Base-by-base conservation (phyloP, 805 yeast genomes). In the Saccharomycopsis fermentans region DNA sequence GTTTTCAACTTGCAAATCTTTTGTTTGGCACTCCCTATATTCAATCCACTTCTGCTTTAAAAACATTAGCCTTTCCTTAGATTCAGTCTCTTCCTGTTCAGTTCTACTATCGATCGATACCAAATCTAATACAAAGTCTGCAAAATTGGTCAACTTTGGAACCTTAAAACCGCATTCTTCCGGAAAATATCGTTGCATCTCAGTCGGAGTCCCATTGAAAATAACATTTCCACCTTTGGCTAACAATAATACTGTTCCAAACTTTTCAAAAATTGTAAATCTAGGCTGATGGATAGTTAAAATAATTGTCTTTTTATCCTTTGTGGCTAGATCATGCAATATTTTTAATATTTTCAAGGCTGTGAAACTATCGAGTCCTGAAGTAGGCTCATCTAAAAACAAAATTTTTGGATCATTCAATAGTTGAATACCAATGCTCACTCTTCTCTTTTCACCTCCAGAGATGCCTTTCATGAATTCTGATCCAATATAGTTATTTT, bases 261-360 rank as follows among this genome's bases (percentile, higher is more conserved):
- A 87, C 58, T 72, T 72, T 17, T 75, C 69, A 65, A 86, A 83
- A 63, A 87, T 71, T 59, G 81, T 86, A 34, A 81, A 79, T 63
- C 88, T 80, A 1, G 96, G 96, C 66, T 89, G 96, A 69, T 89
- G 96, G 55, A 90, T 87, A 0, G 96, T 88, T 57, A 84, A 69
- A 26, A 89, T 78, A 8, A 90, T 77, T 0, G 96, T 87, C 12
- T 83, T 81, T 6, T 84, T 81, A 34, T 76, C 78, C n/a, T 70
- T 67, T 1, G 62, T 66, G 1, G 90, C 81, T 39, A 90, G 69
- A 2, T 75, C 74, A 55, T 80, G 74, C 59, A 89, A 73, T 43
- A 89, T 79, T 34, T 76, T 73, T 47, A 90, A 68, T 37, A 89
- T 85, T 2, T 87, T 79, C 1, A 80, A 76, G 0, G 96, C 86